Evolutionary conservation across 441 rosid species (phyloP), one percentile per base, ranked within the genome.

Genomic region (Erodium moschatum): DNA sequence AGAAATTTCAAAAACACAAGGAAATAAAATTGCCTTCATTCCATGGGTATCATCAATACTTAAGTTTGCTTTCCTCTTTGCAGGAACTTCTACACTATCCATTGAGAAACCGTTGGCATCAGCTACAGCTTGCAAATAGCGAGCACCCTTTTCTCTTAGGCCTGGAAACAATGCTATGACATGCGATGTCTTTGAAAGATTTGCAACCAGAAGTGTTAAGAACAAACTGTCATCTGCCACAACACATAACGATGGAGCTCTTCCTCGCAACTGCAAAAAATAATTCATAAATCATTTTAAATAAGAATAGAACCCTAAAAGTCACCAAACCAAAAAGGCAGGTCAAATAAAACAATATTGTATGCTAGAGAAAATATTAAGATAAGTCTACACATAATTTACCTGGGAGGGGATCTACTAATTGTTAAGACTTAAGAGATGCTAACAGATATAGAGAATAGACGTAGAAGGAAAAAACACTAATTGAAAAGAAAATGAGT

Each of bases 201-300:
- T 82, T 68, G 89, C 87, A 75, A 79, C 80, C 76, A 79, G 77
- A 70, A 89, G 80, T 20, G 97, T 78, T 70, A 83, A 69, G 67
- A 88, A 89, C 61, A 90, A 68, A 80, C 97, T 91, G 76, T 94
- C 97, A 83, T 94, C 99, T 66, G 82, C 84, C 72, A 91, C 82
- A 48, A 94, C 65, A 24, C 96, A 94, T 24, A 86, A 75, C 61
- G 88, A 80, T 24, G 78, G 76, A 67, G 69, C 79, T 84, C 82
- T 87, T 78, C 75, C 83, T 80, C 80, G 85, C 84, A 94, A 76
- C 99, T 91, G 88, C 69, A 81, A 78, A 70, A 40, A 75, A 70
- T 40, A 31, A 12, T 27, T 42, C 52, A 16, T 13, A 61, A 70
- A 3, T 67, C 27, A 16, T 38, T 42, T 38, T 11, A 13, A 21